Conservation (phyloP, 1,284 basidiomycete species). For the Fomitiporia mediterranea region DNA sequence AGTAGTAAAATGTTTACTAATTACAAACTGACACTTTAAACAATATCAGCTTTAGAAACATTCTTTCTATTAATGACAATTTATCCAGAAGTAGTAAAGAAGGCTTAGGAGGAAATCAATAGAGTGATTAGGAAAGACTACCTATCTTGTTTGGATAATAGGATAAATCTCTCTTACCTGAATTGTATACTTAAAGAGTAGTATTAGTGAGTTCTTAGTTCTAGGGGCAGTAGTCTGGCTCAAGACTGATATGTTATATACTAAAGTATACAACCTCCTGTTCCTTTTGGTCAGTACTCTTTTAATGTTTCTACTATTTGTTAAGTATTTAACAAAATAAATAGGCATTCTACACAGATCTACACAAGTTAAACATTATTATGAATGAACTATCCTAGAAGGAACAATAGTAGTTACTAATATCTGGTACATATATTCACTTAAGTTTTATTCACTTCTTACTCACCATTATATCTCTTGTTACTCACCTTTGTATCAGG, state of each 20-base stretch:
- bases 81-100: constrained; percentile 7
- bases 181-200: constrained; percentile 29
- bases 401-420: constrained; percentile 16
- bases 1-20: no score
- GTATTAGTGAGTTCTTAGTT: constrained; percentile 21
- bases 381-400: constrained; percentile 10
- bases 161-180: constrained; percentile 26
- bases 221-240: neutral
- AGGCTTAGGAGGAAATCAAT: constrained; percentile 16
- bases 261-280: neutral
- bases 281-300: neutral
- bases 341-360: constrained; percentile 1
- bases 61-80: constrained; percentile 14
- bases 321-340: constrained; percentile 4
- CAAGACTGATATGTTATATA: neutral
- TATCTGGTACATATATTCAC: constrained; percentile 12
- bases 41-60: neutral
- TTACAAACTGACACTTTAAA: no score
- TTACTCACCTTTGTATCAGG: neutral
- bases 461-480: neutral
- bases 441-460: no score
- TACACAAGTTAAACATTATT: constrained; percentile 7
- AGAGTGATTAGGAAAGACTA: constrained; percentile 16
- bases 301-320: neutral
- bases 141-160: constrained; percentile 28